Conservation (phyloP, 2,329 filamentous ascomycete genomes). For the Dactylonectria macrodidyma region DNA sequence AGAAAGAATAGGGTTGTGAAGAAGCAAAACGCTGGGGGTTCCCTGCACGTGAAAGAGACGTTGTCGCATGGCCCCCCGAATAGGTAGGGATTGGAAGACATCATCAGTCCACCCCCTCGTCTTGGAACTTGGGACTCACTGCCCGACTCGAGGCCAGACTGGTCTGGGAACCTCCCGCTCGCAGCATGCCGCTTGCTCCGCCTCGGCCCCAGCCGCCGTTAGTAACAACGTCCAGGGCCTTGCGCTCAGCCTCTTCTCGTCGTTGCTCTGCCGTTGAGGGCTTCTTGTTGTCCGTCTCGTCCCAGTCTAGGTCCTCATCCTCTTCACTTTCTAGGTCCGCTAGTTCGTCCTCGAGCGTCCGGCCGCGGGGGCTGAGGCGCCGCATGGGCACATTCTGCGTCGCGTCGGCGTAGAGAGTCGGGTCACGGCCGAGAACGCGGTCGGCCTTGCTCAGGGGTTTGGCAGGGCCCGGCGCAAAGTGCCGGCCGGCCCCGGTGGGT, state of each 20-base stretch:
- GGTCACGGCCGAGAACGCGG: conserved; percentile 70
- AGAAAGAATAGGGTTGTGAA: conserved; percentile 14
- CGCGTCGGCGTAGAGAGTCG: conserved; percentile 68
- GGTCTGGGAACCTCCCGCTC: conserved; percentile 52
- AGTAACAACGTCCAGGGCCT: conserved; percentile 61
- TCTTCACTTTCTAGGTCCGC: conserved; percentile 57
- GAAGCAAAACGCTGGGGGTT: neutral
- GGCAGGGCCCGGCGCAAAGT: conserved; percentile 46
- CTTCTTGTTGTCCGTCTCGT: conserved; percentile 52
- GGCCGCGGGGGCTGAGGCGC: conserved; percentile 63
- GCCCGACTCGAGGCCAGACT: conserved; percentile 34
- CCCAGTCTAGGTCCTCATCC: conserved; percentile 53
- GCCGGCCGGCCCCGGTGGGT: conserved; percentile 52
- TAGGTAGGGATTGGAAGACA: neutral
- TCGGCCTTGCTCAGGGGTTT: conserved; percentile 70
- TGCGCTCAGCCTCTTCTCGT: conserved; percentile 60
- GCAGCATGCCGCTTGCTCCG: conserved; percentile 61
- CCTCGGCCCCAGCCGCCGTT: conserved; percentile 57
- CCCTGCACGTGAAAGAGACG: neutral
- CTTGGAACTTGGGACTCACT: conserved; percentile 41
- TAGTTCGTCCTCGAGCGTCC: conserved; percentile 60
- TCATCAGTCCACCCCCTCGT: conserved; percentile 54
- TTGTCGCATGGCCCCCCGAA: neutral
- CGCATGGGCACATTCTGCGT: conserved; percentile 62
- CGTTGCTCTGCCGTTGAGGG: conserved; percentile 51